phyloP scores from a whole-genome alignment of 495 filamentous ascomycete genomes.

The Hypoxylon trugodes region DNA sequence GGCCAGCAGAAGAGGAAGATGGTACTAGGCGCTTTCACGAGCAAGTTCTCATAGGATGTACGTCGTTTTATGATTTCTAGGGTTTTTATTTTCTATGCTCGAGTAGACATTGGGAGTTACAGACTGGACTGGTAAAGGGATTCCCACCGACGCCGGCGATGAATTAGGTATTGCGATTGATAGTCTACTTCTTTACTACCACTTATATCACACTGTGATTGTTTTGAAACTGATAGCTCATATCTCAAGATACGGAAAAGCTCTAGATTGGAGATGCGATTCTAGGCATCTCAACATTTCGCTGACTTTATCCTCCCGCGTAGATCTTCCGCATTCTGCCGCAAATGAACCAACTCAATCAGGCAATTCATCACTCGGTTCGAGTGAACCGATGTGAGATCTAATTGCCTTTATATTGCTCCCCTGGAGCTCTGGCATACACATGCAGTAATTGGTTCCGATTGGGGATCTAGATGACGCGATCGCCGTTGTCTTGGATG shows the following conservation, averaged over 20 bases:
- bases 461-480: conserved; percentile 5
- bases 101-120: neutral
- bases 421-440: conserved; percentile 4
- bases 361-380: conserved; percentile 30
- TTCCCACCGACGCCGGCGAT: conserved; percentile 20
- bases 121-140: conserved; percentile 16
- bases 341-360: conserved; percentile 36
- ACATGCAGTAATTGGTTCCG: conserved; percentile 29
- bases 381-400: conserved; percentile 2
- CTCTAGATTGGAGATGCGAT: conserved; percentile 10
- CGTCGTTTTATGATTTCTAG: neutral
- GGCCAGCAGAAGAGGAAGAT: conserved; percentile 84
- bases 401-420: conserved; percentile 25
- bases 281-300: neutral
- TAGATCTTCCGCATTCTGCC: conserved; percentile 50
- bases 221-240: neutral
- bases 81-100: neutral
- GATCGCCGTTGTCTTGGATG: conserved; percentile 7
- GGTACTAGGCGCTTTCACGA: conserved; percentile 68
- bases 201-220: neutral
- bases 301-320: conserved; percentile 27
- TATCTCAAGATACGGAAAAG: neutral
- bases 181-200: neutral
- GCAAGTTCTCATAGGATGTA: conserved; percentile 50
- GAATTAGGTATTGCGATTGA: conserved; percentile 3